Conservation (phyloP, 2,329 filamentous ascomycete species). For the Alternaria arborescens region DNA sequence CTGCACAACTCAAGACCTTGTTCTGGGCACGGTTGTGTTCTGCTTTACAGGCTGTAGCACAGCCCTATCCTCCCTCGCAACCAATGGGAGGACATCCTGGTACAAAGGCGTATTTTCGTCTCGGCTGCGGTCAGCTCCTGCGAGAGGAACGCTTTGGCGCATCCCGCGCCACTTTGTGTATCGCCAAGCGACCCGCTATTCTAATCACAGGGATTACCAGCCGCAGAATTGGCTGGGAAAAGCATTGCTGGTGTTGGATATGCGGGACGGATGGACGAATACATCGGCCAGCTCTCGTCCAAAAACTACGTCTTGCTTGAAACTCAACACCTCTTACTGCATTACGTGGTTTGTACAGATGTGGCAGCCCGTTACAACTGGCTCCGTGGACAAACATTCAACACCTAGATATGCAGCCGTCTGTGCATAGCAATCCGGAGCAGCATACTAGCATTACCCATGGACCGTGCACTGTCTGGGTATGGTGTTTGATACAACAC, state of each 20-base stretch:
- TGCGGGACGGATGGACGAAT: neutral
- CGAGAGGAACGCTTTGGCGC: slow-evolving; percentile 13
- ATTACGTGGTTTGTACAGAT: neutral
- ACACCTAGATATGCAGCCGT: neutral
- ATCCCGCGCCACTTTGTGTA: slow-evolving; percentile 8
- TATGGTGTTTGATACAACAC: slow-evolving; percentile 6
- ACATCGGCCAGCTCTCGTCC: neutral
- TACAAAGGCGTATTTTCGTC: slow-evolving; percentile 27
- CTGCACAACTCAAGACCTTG: slow-evolving; percentile 2
- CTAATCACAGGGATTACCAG: slow-evolving; percentile 22
- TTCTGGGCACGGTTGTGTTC: slow-evolving; percentile 14
- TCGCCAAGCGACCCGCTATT: slow-evolving; percentile 24
- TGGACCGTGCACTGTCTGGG: neutral
- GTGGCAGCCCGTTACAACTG: neutral
- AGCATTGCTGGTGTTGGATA: slow-evolving; percentile 8
- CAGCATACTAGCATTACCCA: neutral
- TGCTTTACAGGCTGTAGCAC: slow-evolving; percentile 15
- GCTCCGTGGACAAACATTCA: neutral
- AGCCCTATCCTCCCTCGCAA: slow-evolving; percentile 13
- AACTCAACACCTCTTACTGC: neutral
- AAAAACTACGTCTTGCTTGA: neutral
- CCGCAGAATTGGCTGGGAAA: slow-evolving; percentile 7
- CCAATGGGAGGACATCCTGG: slow-evolving; percentile 11
- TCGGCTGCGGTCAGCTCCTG: slow-evolving; percentile 24
- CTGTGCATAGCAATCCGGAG: neutral